These are phyloP conservation scores for Aspergillus fijiensis DNA, from an alignment of 2,329 filamentous ascomycete species.

Conservation along the genomic window DNA sequence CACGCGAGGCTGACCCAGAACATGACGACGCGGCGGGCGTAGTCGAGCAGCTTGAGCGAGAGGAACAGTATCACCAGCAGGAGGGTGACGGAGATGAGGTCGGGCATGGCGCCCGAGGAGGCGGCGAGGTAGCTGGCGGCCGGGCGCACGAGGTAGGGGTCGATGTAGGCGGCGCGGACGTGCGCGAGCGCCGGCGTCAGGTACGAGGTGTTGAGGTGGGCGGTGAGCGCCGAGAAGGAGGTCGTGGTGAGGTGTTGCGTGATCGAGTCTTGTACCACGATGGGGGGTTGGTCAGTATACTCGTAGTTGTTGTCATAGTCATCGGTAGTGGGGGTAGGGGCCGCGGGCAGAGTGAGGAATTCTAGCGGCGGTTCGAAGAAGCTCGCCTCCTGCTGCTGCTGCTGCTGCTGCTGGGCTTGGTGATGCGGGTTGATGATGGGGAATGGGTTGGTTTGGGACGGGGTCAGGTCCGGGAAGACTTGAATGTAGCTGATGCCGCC, in stretches of 20 bases:
- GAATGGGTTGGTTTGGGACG: too few species aligned
- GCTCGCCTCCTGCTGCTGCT: too few species aligned
- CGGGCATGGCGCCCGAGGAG: constrained; percentile 24
- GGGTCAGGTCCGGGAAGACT: too few species aligned
- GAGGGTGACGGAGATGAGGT: constrained; percentile 42
- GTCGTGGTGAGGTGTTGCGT: constrained; percentile 19
- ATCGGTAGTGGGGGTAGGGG: too few species aligned
- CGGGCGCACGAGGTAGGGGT: constrained; percentile 26
- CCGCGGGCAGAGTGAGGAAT: too few species aligned
- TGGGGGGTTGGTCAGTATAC: background rate
- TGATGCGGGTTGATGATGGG: too few species aligned
- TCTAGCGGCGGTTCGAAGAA: too few species aligned
- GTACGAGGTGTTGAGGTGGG: constrained; percentile 13
- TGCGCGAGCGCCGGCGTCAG: constrained; percentile 14
- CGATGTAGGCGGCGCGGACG: constrained; percentile 14
- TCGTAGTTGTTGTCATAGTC: too few species aligned
- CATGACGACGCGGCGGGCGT: constrained; percentile 69
- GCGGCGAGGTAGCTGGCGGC: constrained; percentile 35
- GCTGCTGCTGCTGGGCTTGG: too few species aligned
- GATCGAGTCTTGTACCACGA: background rate
- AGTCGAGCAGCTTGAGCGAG: constrained; percentile 63
- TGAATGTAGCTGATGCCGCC: too few species aligned
- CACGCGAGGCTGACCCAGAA: constrained; percentile 73
- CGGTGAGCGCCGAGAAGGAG: constrained; percentile 14
- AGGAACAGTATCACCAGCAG: constrained; percentile 64